Evolutionary conservation across 2,329 filamentous ascomycete genomes (phyloP), one percentile per base, ranked within the genome.

Genomic region (Rhynchosporium secalis): DNA sequence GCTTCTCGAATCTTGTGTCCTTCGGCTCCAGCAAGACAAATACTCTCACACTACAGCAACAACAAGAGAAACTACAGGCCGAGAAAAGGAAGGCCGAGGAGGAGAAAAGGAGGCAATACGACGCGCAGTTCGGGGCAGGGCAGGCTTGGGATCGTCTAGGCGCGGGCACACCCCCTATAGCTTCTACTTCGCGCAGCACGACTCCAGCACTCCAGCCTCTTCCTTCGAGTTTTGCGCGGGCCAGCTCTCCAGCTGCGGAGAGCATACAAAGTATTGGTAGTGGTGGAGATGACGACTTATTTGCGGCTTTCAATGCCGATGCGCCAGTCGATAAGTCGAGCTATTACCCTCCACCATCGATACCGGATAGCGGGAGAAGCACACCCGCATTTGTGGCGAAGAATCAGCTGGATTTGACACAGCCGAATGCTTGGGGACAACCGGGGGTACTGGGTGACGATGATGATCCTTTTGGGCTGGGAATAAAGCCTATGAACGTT

Each of bases 381-480:
- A 81, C 81, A n/a, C 79, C 81, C 1, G 76, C 78, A 3, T 76
- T 74, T 64, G 74, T 72, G 29, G 55, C 51, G 28, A 63, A 40
- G 15, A 75, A 78, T 5, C 76, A 72, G 9, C 72, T 84, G 12
- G 80, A 87, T 70, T 75, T 88, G 52, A 79, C 77, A 60, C 78
- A 79, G 60, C 81, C 86, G 1, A 78, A 74, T 61, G 80, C 85
- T 1, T 88, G 85, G 85, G 76, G 71, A 29, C 69, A 77, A 59
- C 73, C 77, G 15, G 67, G 62, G 15, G 66, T 52, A 43, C 77
- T 86, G 65, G 77, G 75, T 12, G 80, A 84, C 36, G 88, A 94
- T 69, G 92, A 96, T 72, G 92, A 96, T 72, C 91, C 92, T 1
- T 97, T 98, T 74, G 94, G 91, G 0, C 78, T 97, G 41, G 87